Percentiles rank a stretch among this genome's conserved stretches.
These are phyloP conservation scores for Pulchroboletus neoregius DNA, from an alignment of 1,284 basidiomycete species.

Conservation along the genomic window DNA sequence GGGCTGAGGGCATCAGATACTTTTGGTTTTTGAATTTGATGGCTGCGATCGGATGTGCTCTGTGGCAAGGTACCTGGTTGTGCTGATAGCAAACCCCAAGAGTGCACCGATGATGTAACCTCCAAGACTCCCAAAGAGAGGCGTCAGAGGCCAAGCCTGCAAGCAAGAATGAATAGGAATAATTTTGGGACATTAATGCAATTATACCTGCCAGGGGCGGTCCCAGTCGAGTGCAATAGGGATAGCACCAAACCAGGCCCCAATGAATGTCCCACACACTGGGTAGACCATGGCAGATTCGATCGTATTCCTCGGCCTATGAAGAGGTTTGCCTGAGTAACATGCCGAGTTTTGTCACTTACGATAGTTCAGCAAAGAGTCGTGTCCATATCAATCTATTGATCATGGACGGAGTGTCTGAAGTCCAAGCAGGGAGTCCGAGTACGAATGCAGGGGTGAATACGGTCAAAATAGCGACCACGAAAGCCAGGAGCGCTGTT, in stretches of 20 bases:
- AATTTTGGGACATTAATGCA: not conserved
- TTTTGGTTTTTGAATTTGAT: slow-evolving; percentile 24
- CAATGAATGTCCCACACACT: slow-evolving; percentile 64
- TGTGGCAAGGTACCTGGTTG: slow-evolving; percentile 42
- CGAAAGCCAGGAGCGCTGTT: slow-evolving; percentile 66
- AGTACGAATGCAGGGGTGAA: slow-evolving; percentile 70
- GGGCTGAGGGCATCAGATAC: slow-evolving; percentile 9
- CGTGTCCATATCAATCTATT: slow-evolving; percentile 64
- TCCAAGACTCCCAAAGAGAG: slow-evolving; percentile 61
- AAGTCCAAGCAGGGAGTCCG: slow-evolving; percentile 54
- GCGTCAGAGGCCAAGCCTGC: slow-evolving; percentile 78
- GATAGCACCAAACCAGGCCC: slow-evolving; percentile 76
- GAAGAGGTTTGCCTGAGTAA: slow-evolving; percentile 5
- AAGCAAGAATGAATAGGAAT: not conserved
- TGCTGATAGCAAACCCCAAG: slow-evolving; percentile 48
- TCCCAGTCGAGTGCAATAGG: slow-evolving; percentile 94
- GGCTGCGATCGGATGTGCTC: slow-evolving; percentile 25
- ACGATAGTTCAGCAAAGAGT: slow-evolving; percentile 79
- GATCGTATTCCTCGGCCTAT: slow-evolving; percentile 58
- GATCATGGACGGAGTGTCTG: slow-evolving; percentile 41
- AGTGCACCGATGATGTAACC: slow-evolving; percentile 69
- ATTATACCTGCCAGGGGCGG: slow-evolving; percentile 86
- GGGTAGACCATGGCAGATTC: slow-evolving; percentile 83
- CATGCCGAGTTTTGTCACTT: slow-evolving; percentile 35
- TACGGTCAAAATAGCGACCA: slow-evolving; percentile 64